Evolutionary conservation across 1,284 basidiomycete species (phyloP).

Genomic region (Sanghuangporus sanghuang): DNA sequence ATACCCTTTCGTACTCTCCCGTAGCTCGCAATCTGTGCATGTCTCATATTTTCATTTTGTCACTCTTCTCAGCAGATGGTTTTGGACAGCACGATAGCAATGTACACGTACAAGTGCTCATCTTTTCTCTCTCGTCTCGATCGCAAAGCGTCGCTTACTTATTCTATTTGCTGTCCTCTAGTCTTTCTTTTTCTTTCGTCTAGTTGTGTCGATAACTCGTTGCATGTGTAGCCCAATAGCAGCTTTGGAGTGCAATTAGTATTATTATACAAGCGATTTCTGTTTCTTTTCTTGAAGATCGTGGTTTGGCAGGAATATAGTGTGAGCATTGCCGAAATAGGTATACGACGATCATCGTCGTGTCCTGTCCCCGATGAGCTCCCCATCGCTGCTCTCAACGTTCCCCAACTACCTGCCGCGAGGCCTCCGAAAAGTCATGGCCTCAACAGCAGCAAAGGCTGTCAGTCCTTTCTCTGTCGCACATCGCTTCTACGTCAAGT

Average conservation of each 20-base stretch:
- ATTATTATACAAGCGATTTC: not conserved
- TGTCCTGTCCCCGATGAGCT: not conserved
- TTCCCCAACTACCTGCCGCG: not conserved
- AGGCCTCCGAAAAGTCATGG: not conserved
- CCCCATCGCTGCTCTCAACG: not conserved
- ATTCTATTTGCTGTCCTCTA: too few species aligned
- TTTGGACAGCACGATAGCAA: too few species aligned
- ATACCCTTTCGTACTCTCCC: not conserved
- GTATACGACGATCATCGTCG: not conserved
- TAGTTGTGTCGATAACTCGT: not conserved
- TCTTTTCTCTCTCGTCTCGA: too few species aligned
- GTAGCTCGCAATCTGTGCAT: not conserved
- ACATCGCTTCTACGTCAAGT: slow-evolving; percentile 86
- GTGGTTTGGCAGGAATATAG: not conserved
- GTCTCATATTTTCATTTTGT: not conserved
- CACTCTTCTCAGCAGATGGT: not conserved
- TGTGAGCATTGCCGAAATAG: not conserved
- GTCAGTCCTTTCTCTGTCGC: slow-evolving; percentile 64
- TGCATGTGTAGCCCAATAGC: not conserved
- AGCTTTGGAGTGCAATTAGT: not conserved
- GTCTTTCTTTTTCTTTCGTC: not conserved
- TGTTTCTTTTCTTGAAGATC: not conserved
- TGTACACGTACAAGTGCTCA: too few species aligned
- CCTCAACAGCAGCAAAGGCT: not conserved
- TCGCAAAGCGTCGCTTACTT: too few species aligned